phyloP scores from a whole-genome alignment of 1,284 basidiomycete genomes.

The Microbotryum intermedium region DNA sequence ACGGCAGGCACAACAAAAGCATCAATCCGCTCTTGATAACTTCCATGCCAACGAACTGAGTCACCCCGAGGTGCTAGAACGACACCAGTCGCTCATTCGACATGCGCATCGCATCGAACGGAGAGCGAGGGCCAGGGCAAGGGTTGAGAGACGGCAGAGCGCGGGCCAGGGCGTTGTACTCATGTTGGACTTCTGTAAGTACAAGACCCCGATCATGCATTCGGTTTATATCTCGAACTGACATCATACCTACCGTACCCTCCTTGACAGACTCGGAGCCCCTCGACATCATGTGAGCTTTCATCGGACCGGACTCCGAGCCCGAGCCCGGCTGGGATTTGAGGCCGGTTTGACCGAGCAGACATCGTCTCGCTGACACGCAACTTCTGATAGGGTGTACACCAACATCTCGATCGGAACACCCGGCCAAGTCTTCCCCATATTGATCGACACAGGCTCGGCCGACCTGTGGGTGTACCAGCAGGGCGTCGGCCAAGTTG shows the following conservation, averaged over 20 bases:
- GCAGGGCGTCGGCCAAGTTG: neutral
- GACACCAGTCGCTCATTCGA: neutral
- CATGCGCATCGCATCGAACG: neutral
- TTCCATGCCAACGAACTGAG: neutral
- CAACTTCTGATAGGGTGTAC: neutral
- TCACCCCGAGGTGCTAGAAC: neutral
- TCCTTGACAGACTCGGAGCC: slow-evolving; percentile 1
- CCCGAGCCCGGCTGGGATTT: neutral
- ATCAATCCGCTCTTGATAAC: slow-evolving; percentile 1
- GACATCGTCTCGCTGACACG: neutral
- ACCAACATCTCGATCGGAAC: neutral
- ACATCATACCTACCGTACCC: neutral
- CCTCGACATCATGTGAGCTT: slow-evolving; percentile 11
- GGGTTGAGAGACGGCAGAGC: neutral
- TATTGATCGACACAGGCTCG: slow-evolving; percentile 1
- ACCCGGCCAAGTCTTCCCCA: neutral
- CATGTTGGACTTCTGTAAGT: slow-evolving; percentile 4
- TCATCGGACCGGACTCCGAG: neutral
- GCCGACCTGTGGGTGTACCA: slow-evolving; percentile 1
- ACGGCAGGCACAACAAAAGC: neutral
- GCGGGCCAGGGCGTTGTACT: neutral
- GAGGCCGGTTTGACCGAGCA: neutral
- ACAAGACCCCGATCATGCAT: too few species aligned
- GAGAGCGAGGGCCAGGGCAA: neutral
- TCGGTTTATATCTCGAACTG: neutral